phyloP scores from a whole-genome alignment of 2,329 filamentous ascomycete species.

The Alternaria arbusti region DNA sequence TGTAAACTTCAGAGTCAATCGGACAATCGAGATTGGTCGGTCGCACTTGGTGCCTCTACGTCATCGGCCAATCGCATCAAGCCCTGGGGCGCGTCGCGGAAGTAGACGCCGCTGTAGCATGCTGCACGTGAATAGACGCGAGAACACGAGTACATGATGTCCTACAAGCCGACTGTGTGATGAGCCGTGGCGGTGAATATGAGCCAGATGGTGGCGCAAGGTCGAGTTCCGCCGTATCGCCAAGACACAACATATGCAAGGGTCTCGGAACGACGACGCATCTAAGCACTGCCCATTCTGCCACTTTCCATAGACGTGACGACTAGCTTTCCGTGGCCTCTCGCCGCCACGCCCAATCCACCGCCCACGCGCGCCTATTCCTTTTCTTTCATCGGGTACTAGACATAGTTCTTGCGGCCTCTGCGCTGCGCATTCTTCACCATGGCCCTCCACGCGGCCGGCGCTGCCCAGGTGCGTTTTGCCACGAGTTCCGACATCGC shows the following conservation, averaged over 20 bases:
- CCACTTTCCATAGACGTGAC: slow-evolving; percentile 27
- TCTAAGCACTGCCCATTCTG: slow-evolving; percentile 26
- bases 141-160: rapidly evolving
- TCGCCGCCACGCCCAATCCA: slow-evolving; percentile 25
- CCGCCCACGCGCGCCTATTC: slow-evolving; percentile 26
- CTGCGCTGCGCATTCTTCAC: slow-evolving; percentile 36
- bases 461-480: slow-evolving; percentile 55
- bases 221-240: slow-evolving; percentile 13
- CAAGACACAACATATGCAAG: slow-evolving; percentile 10
- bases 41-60: background rate
- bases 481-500: slow-evolving; percentile 35
- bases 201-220: background rate
- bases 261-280: slow-evolving; percentile 17
- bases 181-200: background rate
- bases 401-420: slow-evolving; percentile 31
- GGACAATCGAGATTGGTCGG: too few relatives aligned
- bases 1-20: background rate
- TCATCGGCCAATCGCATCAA: background rate
- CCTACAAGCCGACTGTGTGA: background rate
- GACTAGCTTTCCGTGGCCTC: slow-evolving; percentile 13
- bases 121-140: background rate
- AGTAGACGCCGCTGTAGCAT: background rate
- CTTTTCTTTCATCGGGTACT: slow-evolving; percentile 27
- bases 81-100: background rate
- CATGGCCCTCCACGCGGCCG: slow-evolving; percentile 61